Percentiles rank a stretch among this genome's conserved stretches.
phyloP scores from a whole-genome alignment of 176 grass and related monocot genomes.

The Musa itinerans region DNA sequence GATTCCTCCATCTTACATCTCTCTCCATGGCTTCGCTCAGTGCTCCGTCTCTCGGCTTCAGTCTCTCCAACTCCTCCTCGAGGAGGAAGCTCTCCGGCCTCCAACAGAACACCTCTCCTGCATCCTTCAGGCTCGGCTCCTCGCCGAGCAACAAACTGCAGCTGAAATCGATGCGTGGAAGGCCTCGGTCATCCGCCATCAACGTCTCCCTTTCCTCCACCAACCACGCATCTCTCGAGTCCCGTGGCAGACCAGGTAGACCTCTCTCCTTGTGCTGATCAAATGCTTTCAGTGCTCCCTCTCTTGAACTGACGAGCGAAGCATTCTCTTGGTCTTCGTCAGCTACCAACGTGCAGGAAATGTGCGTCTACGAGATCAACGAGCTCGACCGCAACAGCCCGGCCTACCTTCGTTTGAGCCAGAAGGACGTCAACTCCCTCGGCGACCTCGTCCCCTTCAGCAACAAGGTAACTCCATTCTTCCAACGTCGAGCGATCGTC shows the following conservation, averaged over 20 bases:
- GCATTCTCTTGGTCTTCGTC: not conserved
- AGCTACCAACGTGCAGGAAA: not conserved
- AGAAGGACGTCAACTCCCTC: slow-evolving; percentile 6
- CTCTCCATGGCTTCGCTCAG: not conserved
- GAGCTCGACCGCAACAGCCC: slow-evolving; percentile 4
- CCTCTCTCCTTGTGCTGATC: no score
- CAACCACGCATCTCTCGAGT: not conserved
- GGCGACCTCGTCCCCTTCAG: slow-evolving; percentile 10
- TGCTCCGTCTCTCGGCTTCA: not conserved
- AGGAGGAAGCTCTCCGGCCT: not conserved
- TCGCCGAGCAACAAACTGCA: no score
- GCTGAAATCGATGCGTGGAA: no score
- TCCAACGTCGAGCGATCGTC: no score
- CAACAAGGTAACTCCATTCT: slow-evolving; percentile 1
- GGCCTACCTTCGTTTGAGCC: slow-evolving; percentile 2
- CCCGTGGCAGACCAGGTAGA: not conserved
- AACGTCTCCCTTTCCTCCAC: not conserved
- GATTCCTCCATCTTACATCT: no score
- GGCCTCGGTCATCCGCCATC: not conserved
- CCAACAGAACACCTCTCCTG: not conserved
- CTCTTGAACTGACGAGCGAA: no score
- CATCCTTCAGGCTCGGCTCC: not conserved
- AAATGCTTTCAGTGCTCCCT: no score
- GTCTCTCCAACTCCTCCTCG: not conserved
- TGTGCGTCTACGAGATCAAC: slow-evolving; percentile 1